A percentile compares a stretch with the other conserved stretches of the same genome.
These are phyloP conservation scores for Thalassiosira ordinaria DNA, from an alignment of 352 stramenopile species.

Conservation along the genomic window DNA sequence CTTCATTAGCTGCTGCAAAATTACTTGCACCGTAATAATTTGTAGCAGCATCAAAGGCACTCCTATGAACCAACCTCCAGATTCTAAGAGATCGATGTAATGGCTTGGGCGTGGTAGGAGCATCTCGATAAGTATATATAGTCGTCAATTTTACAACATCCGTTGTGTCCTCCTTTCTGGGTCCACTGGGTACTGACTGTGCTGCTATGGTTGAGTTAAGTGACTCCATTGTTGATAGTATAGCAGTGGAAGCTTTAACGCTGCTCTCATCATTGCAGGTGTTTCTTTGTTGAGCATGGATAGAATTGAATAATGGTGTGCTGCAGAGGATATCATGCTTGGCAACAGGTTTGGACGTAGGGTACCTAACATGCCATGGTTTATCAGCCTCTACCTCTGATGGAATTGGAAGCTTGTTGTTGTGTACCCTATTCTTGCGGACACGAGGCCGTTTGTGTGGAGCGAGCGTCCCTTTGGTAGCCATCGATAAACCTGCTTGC, in stretches of 20 bases:
- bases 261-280: background rate
- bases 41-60: conserved; percentile 33
- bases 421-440: no score
- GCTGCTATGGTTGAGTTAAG: conserved; percentile 32
- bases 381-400: no score
- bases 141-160: conserved; percentile 38
- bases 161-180: background rate
- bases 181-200: conserved; percentile 9
- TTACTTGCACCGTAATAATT: conserved; percentile 22
- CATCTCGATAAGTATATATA: conserved; percentile 76
- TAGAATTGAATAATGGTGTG: conserved; percentile 20
- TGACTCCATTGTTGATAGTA: conserved; percentile 22
- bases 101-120: conserved; percentile 57
- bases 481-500: no score
- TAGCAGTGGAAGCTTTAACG: background rate
- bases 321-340: conserved; percentile 72
- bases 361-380: conserved; percentile 59
- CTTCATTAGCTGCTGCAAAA: background rate
- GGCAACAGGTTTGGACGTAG: conserved; percentile 44
- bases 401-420: no score
- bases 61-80: conserved; percentile 34
- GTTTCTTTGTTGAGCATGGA: conserved; percentile 11
- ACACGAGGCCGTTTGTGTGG: no score
- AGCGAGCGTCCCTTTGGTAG: no score
- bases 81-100: conserved; percentile 59